Percentiles rank a stretch among this genome's conserved stretches.
These are phyloP conservation scores for Cercospora janseana DNA, from an alignment of 2,329 filamentous ascomycete species.

Conservation along the genomic window DNA sequence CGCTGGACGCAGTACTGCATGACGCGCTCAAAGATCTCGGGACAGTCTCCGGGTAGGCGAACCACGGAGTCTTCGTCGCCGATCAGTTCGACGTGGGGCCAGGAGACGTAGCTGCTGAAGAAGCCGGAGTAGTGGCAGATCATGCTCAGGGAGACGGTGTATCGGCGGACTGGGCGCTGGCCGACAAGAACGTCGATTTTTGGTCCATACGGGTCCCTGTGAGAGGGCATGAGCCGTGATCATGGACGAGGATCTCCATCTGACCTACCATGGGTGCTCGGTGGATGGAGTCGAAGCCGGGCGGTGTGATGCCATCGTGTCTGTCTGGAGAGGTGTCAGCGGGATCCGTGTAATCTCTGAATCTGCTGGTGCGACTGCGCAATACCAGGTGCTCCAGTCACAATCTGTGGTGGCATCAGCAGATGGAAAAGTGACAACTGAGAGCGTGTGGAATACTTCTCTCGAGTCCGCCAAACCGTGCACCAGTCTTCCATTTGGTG, in stretches of 20 bases:
- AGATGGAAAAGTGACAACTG: too few species aligned
- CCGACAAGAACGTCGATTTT: conserved; percentile 10
- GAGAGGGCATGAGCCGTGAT: not conserved
- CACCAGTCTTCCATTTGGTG: too few species aligned
- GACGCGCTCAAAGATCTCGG: conserved; percentile 15
- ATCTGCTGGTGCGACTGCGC: too few species aligned
- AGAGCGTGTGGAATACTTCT: too few species aligned
- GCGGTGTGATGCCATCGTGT: not conserved
- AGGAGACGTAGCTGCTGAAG: conserved; percentile 8
- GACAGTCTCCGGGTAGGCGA: conserved; percentile 17
- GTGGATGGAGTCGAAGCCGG: conserved; percentile 7
- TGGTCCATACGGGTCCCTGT: conserved; percentile 14
- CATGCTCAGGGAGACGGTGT: not conserved
- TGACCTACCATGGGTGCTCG: conserved; percentile 9
- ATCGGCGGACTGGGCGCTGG: not conserved
- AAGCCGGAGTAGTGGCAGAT: conserved; percentile 11
- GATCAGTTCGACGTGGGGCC: not conserved
- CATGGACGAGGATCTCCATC: not conserved
- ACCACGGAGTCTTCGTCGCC: conserved; percentile 2
- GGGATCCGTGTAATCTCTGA: too few species aligned
- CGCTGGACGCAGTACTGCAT: conserved; percentile 8
- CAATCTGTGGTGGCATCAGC: too few species aligned
- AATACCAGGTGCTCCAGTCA: too few species aligned
- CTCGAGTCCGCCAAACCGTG: too few species aligned
- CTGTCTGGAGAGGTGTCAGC: not conserved